phyloP scores from a whole-genome alignment of 2,329 filamentous ascomycete genomes.

The Aspergillus tamarii region DNA sequence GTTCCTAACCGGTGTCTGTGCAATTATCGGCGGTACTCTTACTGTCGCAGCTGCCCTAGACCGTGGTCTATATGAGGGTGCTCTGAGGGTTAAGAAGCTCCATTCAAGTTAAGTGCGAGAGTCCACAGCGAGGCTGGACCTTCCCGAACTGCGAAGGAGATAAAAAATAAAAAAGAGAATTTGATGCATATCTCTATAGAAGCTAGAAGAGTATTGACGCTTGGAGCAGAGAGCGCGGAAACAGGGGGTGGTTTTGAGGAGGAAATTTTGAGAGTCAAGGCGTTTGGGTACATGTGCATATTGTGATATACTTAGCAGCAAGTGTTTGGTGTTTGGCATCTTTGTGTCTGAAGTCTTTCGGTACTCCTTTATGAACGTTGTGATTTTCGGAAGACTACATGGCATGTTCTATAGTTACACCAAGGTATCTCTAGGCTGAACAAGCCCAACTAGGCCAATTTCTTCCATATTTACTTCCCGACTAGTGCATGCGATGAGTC shows the following conservation, averaged over 20 bases:
- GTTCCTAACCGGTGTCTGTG: conserved; percentile 92
- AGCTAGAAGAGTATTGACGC: neutral
- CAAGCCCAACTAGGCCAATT: neutral
- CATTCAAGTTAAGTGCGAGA: conserved; percentile 57
- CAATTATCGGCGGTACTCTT: conserved; percentile 89
- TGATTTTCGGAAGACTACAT: neutral
- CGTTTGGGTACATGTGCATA: conserved; percentile 13
- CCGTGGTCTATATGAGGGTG: conserved; percentile 86
- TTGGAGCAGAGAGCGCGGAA: neutral
- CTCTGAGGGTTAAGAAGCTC: conserved; percentile 82
- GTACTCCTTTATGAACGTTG: neutral
- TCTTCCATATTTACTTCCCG: neutral
- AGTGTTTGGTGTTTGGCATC: conserved; percentile 8
- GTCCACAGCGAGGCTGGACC: neutral
- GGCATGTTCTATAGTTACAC: neutral
- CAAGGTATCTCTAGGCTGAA: neutral
- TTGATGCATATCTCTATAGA: neutral
- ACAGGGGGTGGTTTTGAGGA: neutral
- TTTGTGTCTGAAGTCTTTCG: neutral
- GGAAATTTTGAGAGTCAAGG: conserved; percentile 2
- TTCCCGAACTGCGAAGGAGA: neutral
- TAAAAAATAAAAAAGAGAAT: neutral
- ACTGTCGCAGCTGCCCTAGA: conserved; percentile 95
- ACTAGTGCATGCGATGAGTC: too few relatives aligned
- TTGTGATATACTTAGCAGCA: conserved; percentile 7